Evolutionary conservation across 169 alveolate genomes (phyloP).

Genomic region (Eimeria maxima): DNA sequence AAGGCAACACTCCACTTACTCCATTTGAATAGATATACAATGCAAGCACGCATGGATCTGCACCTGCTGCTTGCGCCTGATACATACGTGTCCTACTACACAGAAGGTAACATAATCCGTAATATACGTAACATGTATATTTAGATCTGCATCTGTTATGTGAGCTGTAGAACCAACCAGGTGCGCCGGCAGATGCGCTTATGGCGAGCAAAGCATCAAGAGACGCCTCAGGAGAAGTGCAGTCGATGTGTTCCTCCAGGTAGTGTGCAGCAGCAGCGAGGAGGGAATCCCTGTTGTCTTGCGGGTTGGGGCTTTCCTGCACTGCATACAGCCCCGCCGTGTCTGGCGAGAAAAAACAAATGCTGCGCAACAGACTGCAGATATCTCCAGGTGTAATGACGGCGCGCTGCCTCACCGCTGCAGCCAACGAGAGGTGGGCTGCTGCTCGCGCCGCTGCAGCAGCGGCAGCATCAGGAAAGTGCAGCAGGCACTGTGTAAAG

Average conservation of each 20-base stretch:
- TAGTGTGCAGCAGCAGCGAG: constrained; percentile 73
- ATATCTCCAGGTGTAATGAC: constrained; percentile 43
- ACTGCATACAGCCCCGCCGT: neutral
- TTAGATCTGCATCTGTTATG: neutral
- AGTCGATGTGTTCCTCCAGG: constrained; percentile 74
- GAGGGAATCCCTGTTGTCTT: neutral
- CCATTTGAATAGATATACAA: too few species aligned
- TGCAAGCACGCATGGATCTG: too few species aligned
- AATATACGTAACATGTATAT: neutral
- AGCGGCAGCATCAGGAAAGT: constrained; percentile 28
- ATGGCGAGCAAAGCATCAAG: constrained; percentile 82
- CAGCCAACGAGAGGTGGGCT: constrained; percentile 62
- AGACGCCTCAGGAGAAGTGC: constrained; percentile 77
- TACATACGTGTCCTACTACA: too few species aligned
- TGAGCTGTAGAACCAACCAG: neutral
- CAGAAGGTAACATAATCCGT: neutral
- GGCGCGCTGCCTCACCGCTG: constrained; percentile 50
- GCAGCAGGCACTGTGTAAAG: constrained; percentile 39
- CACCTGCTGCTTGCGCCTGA: too few species aligned
- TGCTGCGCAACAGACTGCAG: neutral
- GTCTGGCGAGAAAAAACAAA: constrained; percentile 45
- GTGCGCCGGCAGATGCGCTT: constrained; percentile 58
- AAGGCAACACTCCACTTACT: too few species aligned
- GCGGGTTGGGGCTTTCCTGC: neutral
- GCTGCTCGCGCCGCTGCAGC: constrained; percentile 35